These are phyloP conservation scores for Saraca asoca DNA, from an alignment of 331 rosid genomes.

Conservation along the genomic window DNA sequence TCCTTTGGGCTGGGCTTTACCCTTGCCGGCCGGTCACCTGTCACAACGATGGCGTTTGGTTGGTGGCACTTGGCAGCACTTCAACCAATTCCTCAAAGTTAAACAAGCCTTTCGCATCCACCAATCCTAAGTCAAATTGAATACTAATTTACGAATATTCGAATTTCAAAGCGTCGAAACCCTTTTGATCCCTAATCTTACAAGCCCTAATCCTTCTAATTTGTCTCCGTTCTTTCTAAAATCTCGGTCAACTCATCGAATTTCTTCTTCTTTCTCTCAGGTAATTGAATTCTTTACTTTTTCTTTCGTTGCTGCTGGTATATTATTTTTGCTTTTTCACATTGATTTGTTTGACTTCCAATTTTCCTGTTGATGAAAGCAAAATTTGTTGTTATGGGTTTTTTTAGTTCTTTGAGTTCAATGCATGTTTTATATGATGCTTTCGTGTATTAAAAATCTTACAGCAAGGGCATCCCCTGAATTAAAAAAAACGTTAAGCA, in stretches of 20 bases:
- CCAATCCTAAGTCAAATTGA: neutral
- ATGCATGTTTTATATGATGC: neutral
- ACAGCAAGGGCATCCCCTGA: conserved; percentile 2
- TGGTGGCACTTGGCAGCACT: too few species aligned
- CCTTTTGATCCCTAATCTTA: conserved; percentile 21
- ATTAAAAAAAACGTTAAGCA: neutral
- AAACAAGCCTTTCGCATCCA: conserved; percentile 14
- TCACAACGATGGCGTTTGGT: too few species aligned
- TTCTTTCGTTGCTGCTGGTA: neutral
- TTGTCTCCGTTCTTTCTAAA: neutral
- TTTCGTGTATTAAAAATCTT: conserved; percentile 12
- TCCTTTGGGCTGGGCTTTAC: too few species aligned
- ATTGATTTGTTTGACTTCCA: neutral
- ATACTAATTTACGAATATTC: conserved; percentile 48
- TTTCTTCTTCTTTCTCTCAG: conserved; percentile 9
- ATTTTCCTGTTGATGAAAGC: neutral
- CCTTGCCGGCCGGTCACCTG: too few species aligned
- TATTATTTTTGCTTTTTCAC: neutral
- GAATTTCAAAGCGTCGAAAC: conserved; percentile 38
- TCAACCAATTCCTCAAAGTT: too few species aligned
- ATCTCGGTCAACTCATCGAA: neutral
- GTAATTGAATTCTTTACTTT: conserved; percentile 20
- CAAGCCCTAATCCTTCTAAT: conserved; percentile 29
- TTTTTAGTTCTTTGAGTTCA: neutral
- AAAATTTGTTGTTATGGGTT: neutral